phyloP scores from a whole-genome alignment of 331 rosid species.

The Quercus phellos region DNA sequence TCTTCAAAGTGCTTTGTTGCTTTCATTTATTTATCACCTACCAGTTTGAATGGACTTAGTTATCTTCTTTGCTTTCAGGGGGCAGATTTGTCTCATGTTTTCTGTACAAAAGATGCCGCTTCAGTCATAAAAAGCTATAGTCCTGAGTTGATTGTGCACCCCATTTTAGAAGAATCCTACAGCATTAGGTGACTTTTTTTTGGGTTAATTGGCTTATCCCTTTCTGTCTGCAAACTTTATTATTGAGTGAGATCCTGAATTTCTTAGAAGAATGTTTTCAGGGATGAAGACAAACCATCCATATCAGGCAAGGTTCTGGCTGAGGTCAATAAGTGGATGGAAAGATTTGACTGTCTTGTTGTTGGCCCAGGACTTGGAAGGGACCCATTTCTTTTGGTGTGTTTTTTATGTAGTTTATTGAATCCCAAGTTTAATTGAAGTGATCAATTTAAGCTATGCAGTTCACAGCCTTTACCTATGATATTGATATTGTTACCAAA shows the following conservation, averaged over 20 bases:
- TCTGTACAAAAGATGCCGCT: constrained; percentile 91
- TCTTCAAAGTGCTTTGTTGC: neutral
- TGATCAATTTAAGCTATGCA: constrained; percentile 3
- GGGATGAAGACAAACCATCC: constrained; percentile 62
- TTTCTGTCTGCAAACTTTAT: neutral
- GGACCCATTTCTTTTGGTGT: constrained; percentile 81
- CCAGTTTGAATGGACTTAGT: constrained; percentile 7
- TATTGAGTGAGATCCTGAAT: constrained; percentile 12
- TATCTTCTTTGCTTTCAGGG: constrained; percentile 47
- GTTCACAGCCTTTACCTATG: neutral
- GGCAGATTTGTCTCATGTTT: constrained; percentile 92
- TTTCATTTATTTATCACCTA: neutral
- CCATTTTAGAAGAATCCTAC: constrained; percentile 82
- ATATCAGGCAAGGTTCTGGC: constrained; percentile 54
- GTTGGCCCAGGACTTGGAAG: constrained; percentile 98
- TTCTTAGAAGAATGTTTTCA: constrained; percentile 26
- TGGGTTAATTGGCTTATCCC: neutral
- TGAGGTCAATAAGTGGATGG: constrained; percentile 81
- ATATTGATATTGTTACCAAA: neutral
- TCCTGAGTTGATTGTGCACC: constrained; percentile 89
- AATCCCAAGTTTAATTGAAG: constrained; percentile 4
- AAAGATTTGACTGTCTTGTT: constrained; percentile 85
- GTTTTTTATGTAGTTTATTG: constrained; percentile 19
- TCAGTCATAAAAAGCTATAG: constrained; percentile 82
- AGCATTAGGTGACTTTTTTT: constrained; percentile 44